phyloP scores from a whole-genome alignment of 2,329 filamentous ascomycete genomes.

The Fusarium sp. region DNA sequence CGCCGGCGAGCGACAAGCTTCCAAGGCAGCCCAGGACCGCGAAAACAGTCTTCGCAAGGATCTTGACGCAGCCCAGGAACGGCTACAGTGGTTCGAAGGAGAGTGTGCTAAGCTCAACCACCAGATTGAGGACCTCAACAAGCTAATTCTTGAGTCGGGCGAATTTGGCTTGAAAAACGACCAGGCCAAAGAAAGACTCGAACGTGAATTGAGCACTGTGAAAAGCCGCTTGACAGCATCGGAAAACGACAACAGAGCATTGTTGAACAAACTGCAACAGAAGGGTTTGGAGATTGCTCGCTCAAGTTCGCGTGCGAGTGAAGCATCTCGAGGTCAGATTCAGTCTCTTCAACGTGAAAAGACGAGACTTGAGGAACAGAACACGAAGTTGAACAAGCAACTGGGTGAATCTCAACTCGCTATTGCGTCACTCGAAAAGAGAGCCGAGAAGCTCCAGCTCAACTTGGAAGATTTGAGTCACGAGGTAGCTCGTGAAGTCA shows the following conservation, averaged over 20 bases:
- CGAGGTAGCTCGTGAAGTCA: slow-evolving; percentile 89
- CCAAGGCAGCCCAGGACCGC: slow-evolving; percentile 81
- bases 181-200: slow-evolving; percentile 91
- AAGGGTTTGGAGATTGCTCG: slow-evolving; percentile 97
- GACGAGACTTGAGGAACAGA: slow-evolving; percentile 83
- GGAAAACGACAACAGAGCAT: slow-evolving; percentile 93
- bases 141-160: slow-evolving; percentile 88
- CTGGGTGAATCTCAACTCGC: slow-evolving; percentile 86
- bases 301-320: slow-evolving; percentile 85
- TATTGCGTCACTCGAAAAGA: slow-evolving; percentile 89
- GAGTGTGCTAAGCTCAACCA: slow-evolving; percentile 82
- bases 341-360: slow-evolving; percentile 85
- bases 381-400: slow-evolving; percentile 82
- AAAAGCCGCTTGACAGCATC: slow-evolving; percentile 91
- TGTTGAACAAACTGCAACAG: slow-evolving; percentile 98
- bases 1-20: slow-evolving; percentile 83
- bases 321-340: slow-evolving; percentile 83
- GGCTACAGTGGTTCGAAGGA: slow-evolving; percentile 81
- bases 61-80: slow-evolving; percentile 80
- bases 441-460: slow-evolving; percentile 90
- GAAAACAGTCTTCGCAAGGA: slow-evolving; percentile 83
- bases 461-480: slow-evolving; percentile 93
- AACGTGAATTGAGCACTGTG: slow-evolving; percentile 90
- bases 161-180: slow-evolving; percentile 91
- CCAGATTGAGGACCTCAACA: slow-evolving; percentile 87